Evolutionary conservation across 768 basidiomycete species (phyloP).

Genomic region (Trichaptum fuscoviolaceum): DNA sequence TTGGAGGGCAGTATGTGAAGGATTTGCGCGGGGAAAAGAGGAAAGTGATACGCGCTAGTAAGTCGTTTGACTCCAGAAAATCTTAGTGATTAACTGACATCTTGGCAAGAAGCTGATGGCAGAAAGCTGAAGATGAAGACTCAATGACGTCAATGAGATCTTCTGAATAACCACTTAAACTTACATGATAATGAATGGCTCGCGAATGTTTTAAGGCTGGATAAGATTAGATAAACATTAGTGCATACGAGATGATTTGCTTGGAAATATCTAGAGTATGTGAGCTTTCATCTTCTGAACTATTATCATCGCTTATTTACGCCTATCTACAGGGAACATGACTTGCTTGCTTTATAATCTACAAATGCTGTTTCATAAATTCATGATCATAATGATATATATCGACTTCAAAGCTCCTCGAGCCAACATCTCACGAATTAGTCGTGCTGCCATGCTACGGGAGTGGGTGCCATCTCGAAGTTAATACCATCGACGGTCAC

Average conservation of each 20-base stretch:
- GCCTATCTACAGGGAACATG: not conserved
- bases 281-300: not conserved
- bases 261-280: not conserved
- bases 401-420: not conserved
- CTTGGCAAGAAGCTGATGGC: not conserved
- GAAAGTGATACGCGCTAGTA: not conserved
- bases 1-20: constrained; percentile 24
- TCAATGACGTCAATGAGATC: not conserved
- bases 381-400: not conserved
- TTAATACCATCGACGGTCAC: not conserved
- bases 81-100: not conserved
- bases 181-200: not conserved
- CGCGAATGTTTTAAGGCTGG: not conserved
- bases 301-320: not conserved
- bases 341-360: not conserved
- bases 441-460: not conserved
- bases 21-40: constrained; percentile 9
- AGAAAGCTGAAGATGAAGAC: not conserved
- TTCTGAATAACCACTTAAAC: not conserved
- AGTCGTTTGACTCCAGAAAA: not conserved
- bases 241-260: not conserved
- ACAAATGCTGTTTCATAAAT: not conserved
- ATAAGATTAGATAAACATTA: not conserved
- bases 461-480: not conserved
- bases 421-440: not conserved